Conservation (phyloP, 148 eudicot genomes). For the Rhododendron mucronatum region DNA sequence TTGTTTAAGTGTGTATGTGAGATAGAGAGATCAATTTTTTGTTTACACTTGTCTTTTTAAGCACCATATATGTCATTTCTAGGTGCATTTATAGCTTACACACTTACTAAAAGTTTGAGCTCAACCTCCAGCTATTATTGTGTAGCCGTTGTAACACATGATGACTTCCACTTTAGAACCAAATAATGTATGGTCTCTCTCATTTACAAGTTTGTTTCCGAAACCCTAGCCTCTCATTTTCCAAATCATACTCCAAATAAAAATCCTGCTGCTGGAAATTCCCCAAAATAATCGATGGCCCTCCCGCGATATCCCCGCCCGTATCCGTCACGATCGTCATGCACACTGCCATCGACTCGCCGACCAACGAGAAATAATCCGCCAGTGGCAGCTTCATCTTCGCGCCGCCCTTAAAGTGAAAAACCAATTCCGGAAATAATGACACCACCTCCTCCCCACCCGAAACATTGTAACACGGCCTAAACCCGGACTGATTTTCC, state of each 20-base stretch:
- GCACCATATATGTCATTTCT: too few relatives aligned
- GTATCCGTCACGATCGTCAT: constrained; percentile 47
- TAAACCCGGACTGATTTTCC: constrained; percentile 43
- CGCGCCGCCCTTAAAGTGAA: constrained; percentile 64
- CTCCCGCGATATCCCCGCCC: constrained; percentile 2
- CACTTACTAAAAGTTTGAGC: not conserved
- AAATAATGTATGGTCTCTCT: not conserved
- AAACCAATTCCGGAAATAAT: constrained; percentile 38
- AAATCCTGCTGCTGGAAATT: constrained; percentile 72
- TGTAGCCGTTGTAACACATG: not conserved
- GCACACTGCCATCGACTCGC: constrained; percentile 31
- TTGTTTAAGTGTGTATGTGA: too few relatives aligned
- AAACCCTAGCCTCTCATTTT: constrained; percentile 57
- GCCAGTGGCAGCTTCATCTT: constrained; percentile 47
- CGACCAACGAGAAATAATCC: constrained; percentile 43
- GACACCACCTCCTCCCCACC: not conserved
- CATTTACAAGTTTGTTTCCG: constrained; percentile 37
- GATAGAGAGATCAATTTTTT: too few relatives aligned
- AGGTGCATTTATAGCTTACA: not conserved
- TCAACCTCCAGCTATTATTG: not conserved
- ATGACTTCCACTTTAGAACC: not conserved
- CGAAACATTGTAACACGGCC: constrained; percentile 45
- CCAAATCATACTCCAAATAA: constrained; percentile 70
- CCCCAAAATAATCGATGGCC: constrained; percentile 64
- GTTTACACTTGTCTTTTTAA: too few relatives aligned